Evolutionary conservation across 345 rosid genomes (phyloP).

Genomic region (Adansonia digitata): DNA sequence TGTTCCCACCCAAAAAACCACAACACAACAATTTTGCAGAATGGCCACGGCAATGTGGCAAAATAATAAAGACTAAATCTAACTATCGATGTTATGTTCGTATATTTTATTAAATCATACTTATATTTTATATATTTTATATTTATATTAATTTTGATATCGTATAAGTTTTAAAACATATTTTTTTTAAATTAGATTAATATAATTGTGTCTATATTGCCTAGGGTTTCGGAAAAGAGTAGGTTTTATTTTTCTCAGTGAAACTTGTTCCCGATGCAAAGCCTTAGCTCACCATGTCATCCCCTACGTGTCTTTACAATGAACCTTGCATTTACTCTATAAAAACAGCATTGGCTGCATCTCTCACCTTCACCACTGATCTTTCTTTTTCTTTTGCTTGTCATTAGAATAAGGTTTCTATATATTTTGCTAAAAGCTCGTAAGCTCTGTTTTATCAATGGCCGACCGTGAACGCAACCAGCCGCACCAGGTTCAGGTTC

Average conservation of each 20-base stretch:
- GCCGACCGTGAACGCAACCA: slow-evolving; percentile 58
- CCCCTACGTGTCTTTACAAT: slow-evolving; percentile 30
- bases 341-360: slow-evolving; percentile 8
- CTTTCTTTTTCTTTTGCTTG: neutral
- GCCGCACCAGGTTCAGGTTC: slow-evolving; percentile 58
- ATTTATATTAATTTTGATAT: too few relatives aligned
- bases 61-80: too few relatives aligned
- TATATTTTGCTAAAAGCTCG: neutral
- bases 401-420: neutral
- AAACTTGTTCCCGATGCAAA: slow-evolving; percentile 70
- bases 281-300: slow-evolving; percentile 46
- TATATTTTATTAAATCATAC: too few relatives aligned
- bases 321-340: slow-evolving; percentile 17
- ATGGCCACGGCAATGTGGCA: neutral
- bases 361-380: neutral
- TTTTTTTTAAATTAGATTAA: too few relatives aligned
- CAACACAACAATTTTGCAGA: neutral
- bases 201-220: too few relatives aligned
- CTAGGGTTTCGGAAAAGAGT: too few relatives aligned
- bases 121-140: too few relatives aligned
- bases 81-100: too few relatives aligned
- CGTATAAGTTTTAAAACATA: too few relatives aligned
- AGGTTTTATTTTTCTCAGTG: slow-evolving; percentile 11
- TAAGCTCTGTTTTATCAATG: slow-evolving; percentile 19
- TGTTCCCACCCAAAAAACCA: neutral